Evolutionary conservation across 257 asterid species (phyloP).

Genomic region (Eucommia ulmoides): DNA sequence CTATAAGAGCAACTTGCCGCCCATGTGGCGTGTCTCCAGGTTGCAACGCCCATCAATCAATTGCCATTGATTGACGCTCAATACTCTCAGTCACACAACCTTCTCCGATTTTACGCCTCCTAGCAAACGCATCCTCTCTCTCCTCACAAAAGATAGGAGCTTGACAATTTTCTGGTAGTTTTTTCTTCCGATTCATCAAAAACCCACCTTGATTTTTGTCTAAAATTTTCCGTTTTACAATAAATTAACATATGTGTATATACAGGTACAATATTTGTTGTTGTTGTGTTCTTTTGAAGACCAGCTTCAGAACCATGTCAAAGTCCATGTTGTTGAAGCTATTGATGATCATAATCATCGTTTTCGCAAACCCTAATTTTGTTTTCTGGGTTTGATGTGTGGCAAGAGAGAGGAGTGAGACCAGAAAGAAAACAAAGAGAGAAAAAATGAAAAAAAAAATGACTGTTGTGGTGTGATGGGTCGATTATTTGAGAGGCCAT

Average conservation of each 20-base stretch:
- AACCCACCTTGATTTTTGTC: background rate
- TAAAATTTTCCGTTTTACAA: background rate
- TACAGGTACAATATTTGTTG: conserved; percentile 77
- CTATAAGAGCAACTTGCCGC: conserved; percentile 83
- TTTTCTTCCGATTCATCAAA: background rate
- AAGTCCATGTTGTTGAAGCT: conserved; percentile 97
- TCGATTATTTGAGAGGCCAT: too few relatives aligned
- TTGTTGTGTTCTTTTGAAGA: conserved; percentile 88
- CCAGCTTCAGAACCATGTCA: conserved; percentile 95
- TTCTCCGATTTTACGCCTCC: conserved; percentile 55
- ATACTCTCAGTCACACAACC: conserved; percentile 61
- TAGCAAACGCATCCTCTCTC: conserved; percentile 26
- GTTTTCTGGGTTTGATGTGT: too few relatives aligned
- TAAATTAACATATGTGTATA: background rate
- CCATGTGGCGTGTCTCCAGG: conserved; percentile 91
- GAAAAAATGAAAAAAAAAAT: too few relatives aligned
- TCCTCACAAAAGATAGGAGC: conserved; percentile 63
- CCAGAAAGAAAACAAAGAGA: too few relatives aligned
- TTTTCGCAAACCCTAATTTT: too few relatives aligned
- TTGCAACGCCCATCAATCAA: conserved; percentile 97
- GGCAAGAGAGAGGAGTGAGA: too few relatives aligned
- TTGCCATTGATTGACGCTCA: conserved; percentile 83
- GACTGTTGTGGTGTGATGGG: too few relatives aligned
- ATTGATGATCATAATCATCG: too few relatives aligned
- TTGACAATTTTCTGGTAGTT: conserved; percentile 73